Conservation (phyloP, 1,284 basidiomycete species). For the Sanguinoderma infundibulare region DNA sequence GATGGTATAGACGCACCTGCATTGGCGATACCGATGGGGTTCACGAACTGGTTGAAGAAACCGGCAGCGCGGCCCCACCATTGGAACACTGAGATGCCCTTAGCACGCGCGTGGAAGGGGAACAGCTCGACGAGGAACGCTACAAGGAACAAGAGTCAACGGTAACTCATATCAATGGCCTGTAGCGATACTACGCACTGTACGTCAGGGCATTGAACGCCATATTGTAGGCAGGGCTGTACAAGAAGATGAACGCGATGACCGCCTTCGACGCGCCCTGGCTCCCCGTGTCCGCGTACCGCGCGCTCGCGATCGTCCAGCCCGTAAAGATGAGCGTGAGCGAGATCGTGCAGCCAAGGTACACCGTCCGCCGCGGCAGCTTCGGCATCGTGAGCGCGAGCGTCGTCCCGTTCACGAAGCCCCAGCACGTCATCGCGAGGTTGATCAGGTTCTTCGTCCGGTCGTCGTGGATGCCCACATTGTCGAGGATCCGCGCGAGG, state of each 20-base stretch:
- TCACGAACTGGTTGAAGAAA: constrained; percentile 76
- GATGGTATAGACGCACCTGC: constrained; percentile 37
- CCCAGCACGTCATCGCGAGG: constrained; percentile 57
- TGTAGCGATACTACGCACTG: constrained; percentile 40
- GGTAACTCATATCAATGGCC: background rate
- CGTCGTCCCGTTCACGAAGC: constrained; percentile 54
- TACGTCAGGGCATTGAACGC: constrained; percentile 67
- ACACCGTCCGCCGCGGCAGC: constrained; percentile 52
- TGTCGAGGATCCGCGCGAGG: constrained; percentile 70
- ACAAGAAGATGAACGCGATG: constrained; percentile 70
- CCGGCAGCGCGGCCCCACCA: constrained; percentile 60
- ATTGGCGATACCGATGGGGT: constrained; percentile 65
- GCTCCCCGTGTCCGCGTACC: constrained; percentile 46
- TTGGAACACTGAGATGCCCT: constrained; percentile 67
- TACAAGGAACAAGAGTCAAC: constrained; percentile 22
- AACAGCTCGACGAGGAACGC: constrained; percentile 72
- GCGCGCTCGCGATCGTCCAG: constrained; percentile 57
- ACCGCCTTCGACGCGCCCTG: constrained; percentile 53
- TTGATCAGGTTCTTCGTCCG: constrained; percentile 58
- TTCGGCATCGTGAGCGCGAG: constrained; percentile 53
- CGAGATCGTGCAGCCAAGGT: constrained; percentile 53
- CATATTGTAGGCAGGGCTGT: constrained; percentile 69
- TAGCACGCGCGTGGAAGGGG: constrained; percentile 68
- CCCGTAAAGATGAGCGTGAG: constrained; percentile 53
- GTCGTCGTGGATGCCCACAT: constrained; percentile 72